Evolutionary conservation across 2,329 filamentous ascomycete species (phyloP).

Genomic region (Macrophomina tecta): DNA sequence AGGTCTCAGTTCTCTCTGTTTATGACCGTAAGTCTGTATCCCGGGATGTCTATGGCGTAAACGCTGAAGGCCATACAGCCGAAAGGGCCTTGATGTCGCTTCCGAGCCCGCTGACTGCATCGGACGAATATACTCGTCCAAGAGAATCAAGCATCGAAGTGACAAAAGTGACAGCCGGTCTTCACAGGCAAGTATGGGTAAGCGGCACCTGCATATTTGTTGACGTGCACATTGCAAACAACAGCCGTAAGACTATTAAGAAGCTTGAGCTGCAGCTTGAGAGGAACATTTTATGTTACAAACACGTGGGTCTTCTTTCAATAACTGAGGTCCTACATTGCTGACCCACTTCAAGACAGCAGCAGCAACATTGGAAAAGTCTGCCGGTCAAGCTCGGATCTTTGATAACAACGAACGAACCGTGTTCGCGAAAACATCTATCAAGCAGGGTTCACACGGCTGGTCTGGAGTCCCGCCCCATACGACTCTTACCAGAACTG

Average conservation of each 20-base stretch:
- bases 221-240: conserved; percentile 59
- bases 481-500: conserved; percentile 55
- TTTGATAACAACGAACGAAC: conserved; percentile 59
- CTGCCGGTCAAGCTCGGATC: conserved; percentile 57
- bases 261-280: conserved; percentile 60
- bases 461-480: conserved; percentile 57
- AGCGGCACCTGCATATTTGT: conserved; percentile 62
- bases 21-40: conserved; percentile 55
- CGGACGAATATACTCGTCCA: conserved; percentile 53
- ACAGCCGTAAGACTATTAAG: conserved; percentile 55
- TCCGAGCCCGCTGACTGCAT: conserved; percentile 57
- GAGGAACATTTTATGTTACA: conserved; percentile 57
- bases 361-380: conserved; percentile 56
- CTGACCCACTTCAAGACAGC: conserved; percentile 46
- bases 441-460: conserved; percentile 52
- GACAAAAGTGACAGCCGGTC: conserved; percentile 57
- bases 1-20: conserved; percentile 58
- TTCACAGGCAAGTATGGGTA: conserved; percentile 65
- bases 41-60: conserved; percentile 22
- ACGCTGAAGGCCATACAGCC: conserved; percentile 39
- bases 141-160: conserved; percentile 50
- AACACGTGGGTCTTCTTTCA: conserved; percentile 48
- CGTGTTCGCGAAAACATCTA: conserved; percentile 50
- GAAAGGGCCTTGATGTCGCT: conserved; percentile 62
- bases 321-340: not conserved